Evolutionary conservation across 2,329 filamentous ascomycete genomes (phyloP), one percentile per base, ranked within the genome.

Genomic region (Biscogniauxia mediterranea): DNA sequence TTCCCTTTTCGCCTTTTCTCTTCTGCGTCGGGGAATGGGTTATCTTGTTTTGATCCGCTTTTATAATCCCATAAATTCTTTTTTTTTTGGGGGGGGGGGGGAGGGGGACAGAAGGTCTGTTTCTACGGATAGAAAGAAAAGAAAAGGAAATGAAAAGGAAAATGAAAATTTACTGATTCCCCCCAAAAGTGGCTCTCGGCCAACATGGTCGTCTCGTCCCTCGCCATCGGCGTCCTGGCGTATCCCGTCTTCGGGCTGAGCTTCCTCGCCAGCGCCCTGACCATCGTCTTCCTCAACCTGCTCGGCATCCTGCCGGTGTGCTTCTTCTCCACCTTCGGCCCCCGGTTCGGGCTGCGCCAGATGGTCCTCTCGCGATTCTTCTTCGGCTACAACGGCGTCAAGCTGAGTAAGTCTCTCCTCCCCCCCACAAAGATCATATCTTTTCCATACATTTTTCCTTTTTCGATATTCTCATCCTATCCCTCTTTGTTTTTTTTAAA

Each of bases 311-410:
- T 88, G 55, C 88, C 90, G 0, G 90, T 92, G 17, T 89, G 85
- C 71, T 92, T 89, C 76, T 93, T 93, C 79, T 90, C 88, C 1
- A 90, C 86, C 19, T 92, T 93, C 70, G 90, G 91, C 2, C 88
- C 91, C 2, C 78, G 79, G 8, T 92, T 92, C 66, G 91, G 90
- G 3, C 80, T 93, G 65, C 85, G 91, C 58, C 91, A 93, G 71
- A 92, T 93, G 87, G 89, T 93, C 1, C 80, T 93, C n/a, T 87
- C 88, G 11, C 82, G 90, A 42, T 93, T 89, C 76, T 93, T 83
- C 77, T 93, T 92, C 72, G 90, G 90, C 8, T 91, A 85, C 76
- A 87, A 84, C 66, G 83, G 82, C n/a, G 86, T 87, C 32, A 90
- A 89, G 74, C 74, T 91, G 66, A 84, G 86, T 88, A 77, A 74